phyloP scores from a whole-genome alignment of 192 early-diverging fungal genomes.

The Coemansia aciculifera region DNA sequence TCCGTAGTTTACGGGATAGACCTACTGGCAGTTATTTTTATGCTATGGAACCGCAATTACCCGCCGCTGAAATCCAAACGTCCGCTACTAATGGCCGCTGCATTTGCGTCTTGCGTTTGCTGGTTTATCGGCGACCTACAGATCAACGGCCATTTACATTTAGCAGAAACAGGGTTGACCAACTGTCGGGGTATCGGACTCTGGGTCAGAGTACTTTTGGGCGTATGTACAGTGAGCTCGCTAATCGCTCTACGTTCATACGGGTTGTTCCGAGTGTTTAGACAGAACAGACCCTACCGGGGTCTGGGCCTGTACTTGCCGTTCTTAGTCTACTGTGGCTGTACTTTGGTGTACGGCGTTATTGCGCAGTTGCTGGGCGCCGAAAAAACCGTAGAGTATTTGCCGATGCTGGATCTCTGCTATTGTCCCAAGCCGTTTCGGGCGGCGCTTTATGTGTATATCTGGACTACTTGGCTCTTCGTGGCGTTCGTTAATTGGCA shows the following conservation, averaged over 20 bases:
- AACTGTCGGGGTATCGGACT: conserved; percentile 44
- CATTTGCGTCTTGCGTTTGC: conserved; percentile 25
- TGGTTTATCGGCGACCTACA: conserved; percentile 54
- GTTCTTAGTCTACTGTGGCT: conserved; percentile 28
- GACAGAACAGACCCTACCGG: conserved; percentile 25
- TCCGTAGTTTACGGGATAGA: conserved; percentile 36
- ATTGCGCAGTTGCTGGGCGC: conserved; percentile 30
- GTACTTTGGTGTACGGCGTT: conserved; percentile 32
- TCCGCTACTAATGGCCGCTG: conserved; percentile 38
- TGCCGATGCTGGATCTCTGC: conserved; percentile 26
- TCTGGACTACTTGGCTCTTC: conserved; percentile 46
- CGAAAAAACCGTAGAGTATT: conserved; percentile 35
- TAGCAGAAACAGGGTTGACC: conserved; percentile 14
- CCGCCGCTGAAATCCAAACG: conserved; percentile 50
- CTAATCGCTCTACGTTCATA: conserved; percentile 45
- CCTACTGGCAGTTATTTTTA: conserved; percentile 33
- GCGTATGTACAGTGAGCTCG: conserved; percentile 48
- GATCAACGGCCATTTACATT: conserved; percentile 52
- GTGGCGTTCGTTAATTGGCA: conserved; percentile 40
- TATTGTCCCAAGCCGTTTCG: conserved; percentile 37
- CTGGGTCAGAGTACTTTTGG: conserved; percentile 50
- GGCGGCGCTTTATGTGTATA: conserved; percentile 27
- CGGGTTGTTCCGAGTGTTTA: conserved; percentile 39
- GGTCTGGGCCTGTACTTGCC: conserved; percentile 40
- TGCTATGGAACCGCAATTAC: conserved; percentile 43